Conservation (phyloP, 768 basidiomycete genomes). For the Rossbeevera mucosa region DNA sequence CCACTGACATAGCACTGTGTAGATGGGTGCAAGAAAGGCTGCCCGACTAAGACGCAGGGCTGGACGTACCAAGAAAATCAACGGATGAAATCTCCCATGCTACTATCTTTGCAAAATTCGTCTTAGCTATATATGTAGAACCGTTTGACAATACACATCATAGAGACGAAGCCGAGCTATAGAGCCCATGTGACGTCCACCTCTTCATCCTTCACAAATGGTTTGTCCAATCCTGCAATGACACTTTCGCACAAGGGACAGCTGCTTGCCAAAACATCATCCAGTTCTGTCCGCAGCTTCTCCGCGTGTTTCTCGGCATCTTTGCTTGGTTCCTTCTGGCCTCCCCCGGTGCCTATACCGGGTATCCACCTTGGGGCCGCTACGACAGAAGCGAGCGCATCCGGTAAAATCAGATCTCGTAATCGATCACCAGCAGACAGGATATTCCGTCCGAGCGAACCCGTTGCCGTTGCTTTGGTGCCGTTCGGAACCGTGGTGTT, state of each 20-base stretch:
- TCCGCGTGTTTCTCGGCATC: conserved; percentile 62
- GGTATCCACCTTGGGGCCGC: conserved; percentile 77
- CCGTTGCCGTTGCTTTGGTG: conserved; percentile 61
- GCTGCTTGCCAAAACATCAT: conserved; percentile 80
- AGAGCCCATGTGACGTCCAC: conserved; percentile 73
- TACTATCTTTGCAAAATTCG: not conserved
- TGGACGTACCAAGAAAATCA: conserved; percentile 77
- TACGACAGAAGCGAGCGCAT: conserved; percentile 83
- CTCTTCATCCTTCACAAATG: conserved; percentile 79
- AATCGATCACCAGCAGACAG: conserved; percentile 86
- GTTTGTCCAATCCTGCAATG: conserved; percentile 77
- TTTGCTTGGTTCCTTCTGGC: conserved; percentile 40
- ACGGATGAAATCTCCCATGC: conserved; percentile 49
- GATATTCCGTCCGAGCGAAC: conserved; percentile 70
- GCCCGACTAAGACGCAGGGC: conserved; percentile 67
- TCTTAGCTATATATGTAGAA: conserved; percentile 7
- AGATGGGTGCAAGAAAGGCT: conserved; percentile 82
- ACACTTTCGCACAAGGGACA: conserved; percentile 95
- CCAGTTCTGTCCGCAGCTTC: conserved; percentile 76
- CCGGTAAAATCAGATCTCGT: conserved; percentile 90
- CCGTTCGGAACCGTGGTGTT: conserved; percentile 60
- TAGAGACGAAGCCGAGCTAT: conserved; percentile 26
- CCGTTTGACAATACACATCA: conserved; percentile 5
- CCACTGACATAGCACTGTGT: not conserved
- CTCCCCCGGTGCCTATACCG: conserved; percentile 49